phyloP scores from a whole-genome alignment of 2,329 filamentous ascomycete genomes.

The Apiospora kogelbergensis region DNA sequence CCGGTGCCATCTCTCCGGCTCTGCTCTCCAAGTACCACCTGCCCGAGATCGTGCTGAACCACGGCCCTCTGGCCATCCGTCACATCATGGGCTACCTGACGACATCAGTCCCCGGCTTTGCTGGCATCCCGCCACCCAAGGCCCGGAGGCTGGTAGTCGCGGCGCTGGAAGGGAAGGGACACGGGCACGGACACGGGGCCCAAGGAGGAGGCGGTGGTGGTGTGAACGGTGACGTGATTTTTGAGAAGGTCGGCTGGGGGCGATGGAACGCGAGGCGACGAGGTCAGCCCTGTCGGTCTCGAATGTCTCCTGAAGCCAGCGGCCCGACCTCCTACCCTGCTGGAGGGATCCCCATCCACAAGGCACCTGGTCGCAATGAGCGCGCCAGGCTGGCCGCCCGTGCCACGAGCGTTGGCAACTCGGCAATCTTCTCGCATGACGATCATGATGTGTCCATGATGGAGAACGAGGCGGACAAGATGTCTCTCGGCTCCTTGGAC shows the following conservation, averaged over 20 bases:
- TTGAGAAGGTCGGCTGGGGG: slow-evolving; percentile 97
- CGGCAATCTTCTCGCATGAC: slow-evolving; percentile 74
- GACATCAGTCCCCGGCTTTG: slow-evolving; percentile 89
- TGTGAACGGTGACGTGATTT: slow-evolving; percentile 71
- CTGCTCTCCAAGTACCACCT: slow-evolving; percentile 89
- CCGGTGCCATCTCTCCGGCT: slow-evolving; percentile 78
- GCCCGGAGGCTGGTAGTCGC: slow-evolving; percentile 89
- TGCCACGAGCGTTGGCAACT: slow-evolving; percentile 66
- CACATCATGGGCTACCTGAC: slow-evolving; percentile 95
- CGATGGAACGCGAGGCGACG: slow-evolving; percentile 85
- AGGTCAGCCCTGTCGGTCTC: slow-evolving; percentile 56
- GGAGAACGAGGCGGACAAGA: slow-evolving; percentile 89
- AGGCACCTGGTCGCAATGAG: slow-evolving; percentile 42
- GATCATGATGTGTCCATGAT: slow-evolving; percentile 66
- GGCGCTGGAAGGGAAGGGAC: slow-evolving; percentile 77
- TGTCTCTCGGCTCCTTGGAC: slow-evolving; percentile 77
- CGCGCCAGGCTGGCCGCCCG: slow-evolving; percentile 50
- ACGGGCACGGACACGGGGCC: slow-evolving; percentile 45
- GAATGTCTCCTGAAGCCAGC: slow-evolving; percentile 41
- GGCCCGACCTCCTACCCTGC: slow-evolving; percentile 43
- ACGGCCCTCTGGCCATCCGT: slow-evolving; percentile 90
- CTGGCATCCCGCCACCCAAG: slow-evolving; percentile 83
- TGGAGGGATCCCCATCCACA: slow-evolving; percentile 56
- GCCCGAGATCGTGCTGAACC: slow-evolving; percentile 83
- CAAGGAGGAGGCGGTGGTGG: slow-evolving; percentile 58